Percentiles rank a stretch among this genome's conserved stretches.
These are phyloP conservation scores for Wickerhamomyces chambardii DNA, from an alignment of 805 yeast species.

Conservation along the genomic window DNA sequence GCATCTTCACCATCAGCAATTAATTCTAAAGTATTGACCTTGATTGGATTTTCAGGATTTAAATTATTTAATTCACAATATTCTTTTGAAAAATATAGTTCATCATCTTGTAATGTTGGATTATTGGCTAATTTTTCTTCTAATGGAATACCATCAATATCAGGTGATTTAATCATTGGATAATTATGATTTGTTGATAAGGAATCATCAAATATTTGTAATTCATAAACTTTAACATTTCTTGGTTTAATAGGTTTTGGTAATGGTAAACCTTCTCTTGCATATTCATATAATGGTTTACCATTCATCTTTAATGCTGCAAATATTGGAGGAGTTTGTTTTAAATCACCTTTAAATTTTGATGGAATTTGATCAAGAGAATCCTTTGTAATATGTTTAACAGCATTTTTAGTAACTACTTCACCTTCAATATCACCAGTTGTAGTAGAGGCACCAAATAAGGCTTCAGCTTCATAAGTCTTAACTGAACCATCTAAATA, in stretches of 20 bases:
- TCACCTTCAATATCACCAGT: conserved; percentile 94
- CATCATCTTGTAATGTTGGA: conserved; percentile 48
- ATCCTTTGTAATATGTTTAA: conserved; percentile 47
- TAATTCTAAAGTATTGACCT: conserved; percentile 14
- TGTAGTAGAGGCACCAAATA: conserved; percentile 85
- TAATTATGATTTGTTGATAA: conserved; percentile 50
- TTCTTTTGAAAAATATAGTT: conserved; percentile 49
- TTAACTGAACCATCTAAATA: conserved; percentile 72
- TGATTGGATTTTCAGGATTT: conserved; percentile 29
- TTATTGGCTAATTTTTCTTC: conserved; percentile 26
- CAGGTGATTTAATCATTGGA: conserved; percentile 31
- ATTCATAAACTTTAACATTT: conserved; percentile 48
- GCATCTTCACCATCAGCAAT: conserved; percentile 19
- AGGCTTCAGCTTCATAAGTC: conserved; percentile 74
- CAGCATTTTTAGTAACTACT: conserved; percentile 47
- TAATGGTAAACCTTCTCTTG: conserved; percentile 76
- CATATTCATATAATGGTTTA: conserved; percentile 88
- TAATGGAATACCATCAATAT: conserved; percentile 37
- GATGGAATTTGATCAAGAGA: conserved; percentile 38
- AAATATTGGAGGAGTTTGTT: conserved; percentile 91
- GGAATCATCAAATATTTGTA: conserved; percentile 46
- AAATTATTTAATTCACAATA: conserved; percentile 35
- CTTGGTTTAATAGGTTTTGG: conserved; percentile 81
- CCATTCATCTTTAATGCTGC: conserved; percentile 95
- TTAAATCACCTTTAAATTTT: conserved; percentile 71